These are phyloP conservation scores for Aspergillus sp. DNA, from an alignment of 2,329 filamentous ascomycete genomes.

Conservation along the genomic window DNA sequence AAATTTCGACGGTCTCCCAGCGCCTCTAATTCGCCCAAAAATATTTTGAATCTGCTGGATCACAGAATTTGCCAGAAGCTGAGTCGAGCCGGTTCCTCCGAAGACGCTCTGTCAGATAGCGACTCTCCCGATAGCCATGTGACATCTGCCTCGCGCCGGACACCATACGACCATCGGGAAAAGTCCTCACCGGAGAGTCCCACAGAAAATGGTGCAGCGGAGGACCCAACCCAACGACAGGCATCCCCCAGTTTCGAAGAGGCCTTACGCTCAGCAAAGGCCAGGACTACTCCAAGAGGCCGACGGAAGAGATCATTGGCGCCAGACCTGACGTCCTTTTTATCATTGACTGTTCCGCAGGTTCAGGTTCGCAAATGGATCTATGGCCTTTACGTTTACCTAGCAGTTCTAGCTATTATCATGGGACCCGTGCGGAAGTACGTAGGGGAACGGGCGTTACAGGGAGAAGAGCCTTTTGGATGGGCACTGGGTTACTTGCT, in stretches of 20 bases:
- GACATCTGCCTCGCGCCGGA: conserved; percentile 36
- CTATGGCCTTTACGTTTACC: conserved; percentile 79
- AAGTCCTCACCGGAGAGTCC: conserved; percentile 17
- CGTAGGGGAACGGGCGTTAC: conserved; percentile 66
- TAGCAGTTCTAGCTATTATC: conserved; percentile 64
- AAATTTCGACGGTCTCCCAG: conserved; percentile 66
- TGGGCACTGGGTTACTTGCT: conserved; percentile 92
- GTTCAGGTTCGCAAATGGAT: conserved; percentile 75
- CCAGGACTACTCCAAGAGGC: conserved; percentile 58
- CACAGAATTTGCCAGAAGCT: conserved; percentile 51
- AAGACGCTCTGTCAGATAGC: conserved; percentile 39
- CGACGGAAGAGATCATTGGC: conserved; percentile 66
- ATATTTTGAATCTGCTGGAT: conserved; percentile 44
- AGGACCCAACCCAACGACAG: conserved; percentile 43
- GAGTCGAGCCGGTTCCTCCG: conserved; percentile 39
- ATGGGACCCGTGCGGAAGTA: conserved; percentile 70
- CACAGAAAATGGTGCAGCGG: conserved; percentile 23
- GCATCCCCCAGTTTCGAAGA: conserved; percentile 52
- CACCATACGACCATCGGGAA: conserved; percentile 20
- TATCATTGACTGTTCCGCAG: conserved; percentile 76
- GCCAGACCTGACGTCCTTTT: conserved; percentile 67
- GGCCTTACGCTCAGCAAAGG: conserved; percentile 25
- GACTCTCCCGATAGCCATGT: conserved; percentile 29
- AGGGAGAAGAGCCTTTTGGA: conserved; percentile 76
- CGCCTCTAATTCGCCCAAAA: conserved; percentile 34